A percentile compares a stretch with the other conserved stretches of the same genome.
These are phyloP conservation scores for Fusarium sacchari DNA, from an alignment of 2,329 filamentous ascomycete genomes.

Conservation along the genomic window DNA sequence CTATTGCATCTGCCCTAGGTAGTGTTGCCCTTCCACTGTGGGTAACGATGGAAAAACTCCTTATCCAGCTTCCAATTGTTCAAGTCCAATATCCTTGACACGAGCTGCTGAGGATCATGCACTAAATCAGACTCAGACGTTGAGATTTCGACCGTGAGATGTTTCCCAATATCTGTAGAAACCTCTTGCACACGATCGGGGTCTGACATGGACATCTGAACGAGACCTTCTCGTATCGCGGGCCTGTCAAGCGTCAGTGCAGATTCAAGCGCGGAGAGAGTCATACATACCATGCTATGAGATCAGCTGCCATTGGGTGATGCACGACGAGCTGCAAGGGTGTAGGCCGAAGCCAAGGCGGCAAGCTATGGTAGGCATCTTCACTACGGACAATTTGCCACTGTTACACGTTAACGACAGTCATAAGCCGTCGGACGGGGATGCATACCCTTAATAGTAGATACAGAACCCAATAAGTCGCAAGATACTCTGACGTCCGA, in stretches of 20 bases:
- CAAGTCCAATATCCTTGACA: not conserved
- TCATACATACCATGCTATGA: conserved; percentile 2
- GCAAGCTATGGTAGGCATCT: conserved; percentile 7
- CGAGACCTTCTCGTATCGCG: conserved; percentile 1
- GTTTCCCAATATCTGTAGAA: not conserved
- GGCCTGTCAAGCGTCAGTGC: not conserved
- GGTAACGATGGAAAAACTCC: conserved; percentile 6
- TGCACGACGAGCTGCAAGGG: conserved; percentile 2
- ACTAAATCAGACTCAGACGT: not conserved
- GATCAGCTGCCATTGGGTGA: conserved; percentile 8
- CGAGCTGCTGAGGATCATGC: not conserved
- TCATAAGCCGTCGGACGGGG: accelerated
- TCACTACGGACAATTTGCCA: conserved; percentile 8
- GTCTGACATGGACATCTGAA: conserved; percentile 11
- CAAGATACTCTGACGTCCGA: not conserved
- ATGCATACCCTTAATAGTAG: not conserved
- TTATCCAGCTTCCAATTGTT: conserved; percentile 8
- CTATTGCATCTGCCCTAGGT: not conserved
- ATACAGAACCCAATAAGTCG: not conserved
- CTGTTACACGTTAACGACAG: not conserved
- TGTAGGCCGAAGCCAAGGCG: conserved; percentile 2
- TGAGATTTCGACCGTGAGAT: conserved; percentile 4
- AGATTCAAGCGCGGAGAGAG: not conserved
- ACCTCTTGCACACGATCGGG: not conserved
- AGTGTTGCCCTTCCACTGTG: not conserved